Evolutionary conservation across 352 stramenopile species (phyloP), one percentile per base, ranked within the genome.

Genomic region (Phytopythium vexans): DNA sequence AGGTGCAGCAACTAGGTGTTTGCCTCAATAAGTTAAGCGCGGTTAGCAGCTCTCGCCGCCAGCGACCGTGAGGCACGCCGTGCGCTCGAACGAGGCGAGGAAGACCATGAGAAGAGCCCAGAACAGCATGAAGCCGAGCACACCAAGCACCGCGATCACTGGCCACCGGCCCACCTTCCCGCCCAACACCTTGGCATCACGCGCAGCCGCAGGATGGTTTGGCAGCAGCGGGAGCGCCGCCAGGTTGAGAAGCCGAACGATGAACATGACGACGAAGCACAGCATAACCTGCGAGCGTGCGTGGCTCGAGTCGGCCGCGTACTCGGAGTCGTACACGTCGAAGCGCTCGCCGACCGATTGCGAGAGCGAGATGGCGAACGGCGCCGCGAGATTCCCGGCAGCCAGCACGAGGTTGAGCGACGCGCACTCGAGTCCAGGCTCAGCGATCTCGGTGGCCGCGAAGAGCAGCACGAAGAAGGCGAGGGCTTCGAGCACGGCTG

Each of bases 271-370:
- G 9, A 88, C 34, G 36, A 85, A 64, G 46, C 73, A 81, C 15
- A 70, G 72, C 47, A 86, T 69, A 43, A 70, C 66, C 21, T 82
- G 62, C 44, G 56, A 64, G 5, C 75, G 74, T 43, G 69, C 72
- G 16, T 74, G 49, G 37, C 41, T 58, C 8, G 70, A 78, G 56
- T 86, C 74, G 1, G 52, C 54, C 11, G 56, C 57, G 52, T 80
- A 84, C 34, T 85, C 75, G 11, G 51, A 67, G 52, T 88, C 68
- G 41, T 74, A 88, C 2, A 75, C 67, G 39, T 88, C 74, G n/a
- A 91, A 87, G 48, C 68, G 72, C 11, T 70, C 62, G 41, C 77
- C 77, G 27, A 91, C 70, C 14, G 72, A 79, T 44, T 89, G 77
- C 9, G 81, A 86, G 14, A 89, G 55, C 42, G 76, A 82, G 38